phyloP scores from a whole-genome alignment of 129 eudicot species.

The Deinandra increscens region DNA sequence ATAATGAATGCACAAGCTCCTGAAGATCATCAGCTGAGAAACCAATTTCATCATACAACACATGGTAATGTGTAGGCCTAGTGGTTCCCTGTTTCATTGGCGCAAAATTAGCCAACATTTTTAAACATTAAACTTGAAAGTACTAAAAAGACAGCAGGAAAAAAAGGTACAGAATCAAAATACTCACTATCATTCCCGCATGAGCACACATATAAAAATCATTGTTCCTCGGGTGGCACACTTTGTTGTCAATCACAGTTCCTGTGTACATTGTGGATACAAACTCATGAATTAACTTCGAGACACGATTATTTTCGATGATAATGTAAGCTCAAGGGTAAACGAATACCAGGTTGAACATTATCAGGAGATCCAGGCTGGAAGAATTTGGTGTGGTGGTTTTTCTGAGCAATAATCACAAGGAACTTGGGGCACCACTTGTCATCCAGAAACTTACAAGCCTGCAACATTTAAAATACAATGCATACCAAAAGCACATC shows the following conservation, averaged over 20 bases:
- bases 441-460: conserved; percentile 62
- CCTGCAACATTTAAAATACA: conserved; percentile 29
- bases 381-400: conserved; percentile 89
- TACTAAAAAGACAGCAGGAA: background rate
- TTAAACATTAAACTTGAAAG: background rate
- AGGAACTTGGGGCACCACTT: conserved; percentile 74
- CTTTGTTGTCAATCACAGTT: conserved; percentile 64
- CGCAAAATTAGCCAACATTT: background rate
- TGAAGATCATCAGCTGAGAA: conserved; percentile 71
- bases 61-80: conserved; percentile 82
- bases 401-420: conserved; percentile 73
- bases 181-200: conserved; percentile 77
- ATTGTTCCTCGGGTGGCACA: conserved; percentile 68
- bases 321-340: background rate
- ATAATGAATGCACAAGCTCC: conserved; percentile 67
- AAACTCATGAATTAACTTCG: background rate
- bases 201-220: conserved; percentile 84
- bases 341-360: conserved; percentile 69
- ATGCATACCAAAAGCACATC: background rate
- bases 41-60: conserved; percentile 67
- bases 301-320: background rate
- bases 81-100: conserved; percentile 69
- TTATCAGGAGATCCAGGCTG: conserved; percentile 61
- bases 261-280: conserved; percentile 37
- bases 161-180: background rate